Conservation (phyloP, 2,329 filamentous ascomycete species). For the Colletotrichum eleusines region DNA sequence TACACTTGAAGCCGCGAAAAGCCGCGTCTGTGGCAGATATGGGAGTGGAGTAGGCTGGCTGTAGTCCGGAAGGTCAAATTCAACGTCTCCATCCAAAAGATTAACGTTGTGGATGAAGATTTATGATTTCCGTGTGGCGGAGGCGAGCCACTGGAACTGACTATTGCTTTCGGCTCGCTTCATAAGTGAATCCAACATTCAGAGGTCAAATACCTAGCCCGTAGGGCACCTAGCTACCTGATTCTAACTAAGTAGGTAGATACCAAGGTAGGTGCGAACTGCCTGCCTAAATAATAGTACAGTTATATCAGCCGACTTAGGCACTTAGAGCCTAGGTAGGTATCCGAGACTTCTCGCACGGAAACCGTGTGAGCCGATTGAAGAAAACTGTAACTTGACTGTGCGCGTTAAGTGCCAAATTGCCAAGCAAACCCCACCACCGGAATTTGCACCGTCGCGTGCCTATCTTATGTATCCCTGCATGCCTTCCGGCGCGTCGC, state of each 20-base stretch:
- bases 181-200: not conserved
- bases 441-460: not conserved
- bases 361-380: no score
- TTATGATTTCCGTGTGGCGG: not conserved
- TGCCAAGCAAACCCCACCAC: not conserved
- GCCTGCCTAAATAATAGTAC: no score
- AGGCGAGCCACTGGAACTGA: not conserved
- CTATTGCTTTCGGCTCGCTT: not conserved
- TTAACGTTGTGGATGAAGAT: not conserved
- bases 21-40: not conserved
- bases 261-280: no score
- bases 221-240: not conserved
- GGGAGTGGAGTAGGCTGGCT: not conserved
- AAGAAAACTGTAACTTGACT: no score
- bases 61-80: no score
- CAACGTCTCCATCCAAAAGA: not conserved
- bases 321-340: not conserved
- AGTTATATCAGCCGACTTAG: no score
- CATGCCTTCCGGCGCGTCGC: constrained; percentile 2
- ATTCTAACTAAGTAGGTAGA: no score
- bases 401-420: constrained; percentile 12
- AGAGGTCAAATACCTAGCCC: no score
- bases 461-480: no score
- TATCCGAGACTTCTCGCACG: no score
- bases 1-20: not conserved